Base-by-base conservation (phyloP, 345 rosid species). In the Aquilaria sinensis region DNA sequence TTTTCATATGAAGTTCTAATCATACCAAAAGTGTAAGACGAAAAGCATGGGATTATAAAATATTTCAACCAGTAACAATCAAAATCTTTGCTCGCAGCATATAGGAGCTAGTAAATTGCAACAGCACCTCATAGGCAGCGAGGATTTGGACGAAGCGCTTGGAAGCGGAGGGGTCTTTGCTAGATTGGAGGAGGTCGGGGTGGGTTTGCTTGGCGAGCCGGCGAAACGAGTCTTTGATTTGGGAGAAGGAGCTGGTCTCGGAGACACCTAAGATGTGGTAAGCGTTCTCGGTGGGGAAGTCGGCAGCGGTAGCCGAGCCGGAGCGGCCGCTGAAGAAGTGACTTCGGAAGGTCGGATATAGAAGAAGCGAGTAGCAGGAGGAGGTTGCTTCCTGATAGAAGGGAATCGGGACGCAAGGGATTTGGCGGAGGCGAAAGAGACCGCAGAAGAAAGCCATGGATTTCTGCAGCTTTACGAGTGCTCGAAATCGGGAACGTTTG, bases 201-300 rank as follows among this genome's bases (percentile, higher is more conserved):
- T 90, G 98, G 76, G 96, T 90, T 67, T 90, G 83, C 58, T 93
- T 93, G 48, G 97, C 97, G 51, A 93, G 74, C 70, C 74, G 83
- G 49, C 79, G 86, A 78, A 93, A 90, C 52, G 97, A 93, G 10
- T 89, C 85, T 58, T 93, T 93, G 75, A 93, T 93, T 67, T 93
- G 96, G 13, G 85, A 62, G 70, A 83, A 83, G 12, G 97, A 88
- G 69, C 97, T 72, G 58, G 79, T 64, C 72, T 79, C 86, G 23
- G 90, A 61, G 61, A 88, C 84, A 33, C 83, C 87, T 53, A 93
- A 82, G 67, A 93, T 79, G 52, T 72, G 77, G 78, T 93, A 90
- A 0, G 98, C 98, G 73, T 79, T 90, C 33, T 70, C 81, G 12
- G 72, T 85, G 16, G 79, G 78, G 51, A 86, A 88, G 37, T 88